Base-by-base conservation (phyloP, 306 rosid species). In the Alnus glutinosa region DNA sequence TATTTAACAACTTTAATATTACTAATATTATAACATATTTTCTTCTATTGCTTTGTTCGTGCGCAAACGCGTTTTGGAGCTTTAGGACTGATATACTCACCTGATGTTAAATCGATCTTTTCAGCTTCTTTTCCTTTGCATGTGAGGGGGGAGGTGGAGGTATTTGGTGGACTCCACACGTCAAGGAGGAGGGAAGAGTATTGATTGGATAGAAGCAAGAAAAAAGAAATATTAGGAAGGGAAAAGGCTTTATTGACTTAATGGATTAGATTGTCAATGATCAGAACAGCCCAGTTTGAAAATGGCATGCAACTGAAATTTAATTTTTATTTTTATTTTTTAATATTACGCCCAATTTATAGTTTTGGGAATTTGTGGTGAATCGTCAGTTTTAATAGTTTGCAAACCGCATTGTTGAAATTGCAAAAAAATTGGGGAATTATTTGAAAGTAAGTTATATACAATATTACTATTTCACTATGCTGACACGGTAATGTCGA, bases 31-130 rank as follows among this genome's bases (percentile, higher is more conserved):
- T 7, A 32, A 63, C 3, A 32, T 13, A 54, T 54, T 15, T 10
- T 70, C 23, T 66, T 59, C 61, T 75, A 28, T 32, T 75, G 18
- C 78, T 69, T 85, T 48, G 42, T 83, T 88, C 88, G 89, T 90
- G 94, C 80, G 15, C 47, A 42, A 74, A 92, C 94, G 91, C 94
- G 92, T 89, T 79, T 92, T 92, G 78, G 61, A 63, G 75, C 82
- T 88, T 84, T 23, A 54, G 59, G 75, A 67, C n/a, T 11, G 75
- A 23, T 32, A 9, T 3, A 18, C 28, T 23, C 28, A 23, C 28
- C 28, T 55, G 75, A 55, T 74, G 52, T 4, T 52, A 75, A 34
- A 72, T 84, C 75, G 18, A 67, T 71, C 79, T 28, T 72, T 80
- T 49, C 37, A 74, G 83, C 75, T 75, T 79, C 78, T 44, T 71